Percentiles rank a stretch among this genome's conserved stretches.
These are phyloP conservation scores for Penstemon barbatus DNA, from an alignment of 257 asterid genomes.

Conservation along the genomic window DNA sequence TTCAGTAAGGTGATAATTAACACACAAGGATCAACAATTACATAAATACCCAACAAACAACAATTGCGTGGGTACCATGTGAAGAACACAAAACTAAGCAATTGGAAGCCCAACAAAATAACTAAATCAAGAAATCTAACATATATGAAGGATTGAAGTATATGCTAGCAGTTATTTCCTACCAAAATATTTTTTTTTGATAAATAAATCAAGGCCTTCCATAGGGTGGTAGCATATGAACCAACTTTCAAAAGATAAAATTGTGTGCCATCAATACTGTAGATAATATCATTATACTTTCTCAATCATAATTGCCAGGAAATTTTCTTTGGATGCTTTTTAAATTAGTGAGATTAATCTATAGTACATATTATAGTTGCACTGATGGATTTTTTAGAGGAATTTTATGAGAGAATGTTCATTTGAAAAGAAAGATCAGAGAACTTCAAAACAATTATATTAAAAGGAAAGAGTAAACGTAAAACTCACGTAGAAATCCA, in stretches of 20 bases:
- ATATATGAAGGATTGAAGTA: neutral
- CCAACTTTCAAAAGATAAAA: slow-evolving; percentile 1
- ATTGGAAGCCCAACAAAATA: slow-evolving; percentile 1
- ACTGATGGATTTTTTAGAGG: neutral
- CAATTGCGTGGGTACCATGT: neutral
- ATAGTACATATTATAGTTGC: slow-evolving; percentile 11
- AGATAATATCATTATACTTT: no score
- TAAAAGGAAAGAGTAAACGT: neutral
- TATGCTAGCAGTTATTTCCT: neutral
- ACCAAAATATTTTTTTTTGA: neutral
- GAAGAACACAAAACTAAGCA: neutral
- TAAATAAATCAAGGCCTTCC: slow-evolving; percentile 4
- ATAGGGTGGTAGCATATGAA: slow-evolving; percentile 12
- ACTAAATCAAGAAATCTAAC: slow-evolving; percentile 13
- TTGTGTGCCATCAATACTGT: slow-evolving; percentile 2
- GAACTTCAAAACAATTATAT: neutral
- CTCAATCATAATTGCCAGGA: no score
- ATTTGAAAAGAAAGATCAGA: neutral
- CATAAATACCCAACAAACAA: neutral
- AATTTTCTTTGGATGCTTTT: neutral
- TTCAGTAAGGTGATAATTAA: slow-evolving; percentile 1
- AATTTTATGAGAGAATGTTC: slow-evolving; percentile 3
- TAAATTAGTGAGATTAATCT: neutral
- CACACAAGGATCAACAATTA: slow-evolving; percentile 12
- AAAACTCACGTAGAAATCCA: slow-evolving; percentile 85